Percentiles rank a stretch among this genome's conserved stretches.
Evolutionary conservation across 345 rosid species (phyloP).

Genomic region (Populus pruinosa): DNA sequence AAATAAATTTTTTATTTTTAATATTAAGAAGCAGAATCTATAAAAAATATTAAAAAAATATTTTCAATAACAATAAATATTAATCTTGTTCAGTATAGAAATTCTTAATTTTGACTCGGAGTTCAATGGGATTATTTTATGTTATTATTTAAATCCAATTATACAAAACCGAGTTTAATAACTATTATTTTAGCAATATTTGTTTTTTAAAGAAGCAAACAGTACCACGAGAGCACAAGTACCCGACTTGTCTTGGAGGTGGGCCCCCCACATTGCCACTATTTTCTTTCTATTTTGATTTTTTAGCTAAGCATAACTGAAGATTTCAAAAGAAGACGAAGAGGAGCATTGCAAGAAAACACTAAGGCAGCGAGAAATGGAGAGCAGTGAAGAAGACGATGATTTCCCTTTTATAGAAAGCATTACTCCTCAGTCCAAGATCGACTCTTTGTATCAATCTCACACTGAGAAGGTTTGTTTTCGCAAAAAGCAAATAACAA

Average conservation of each 20-base stretch:
- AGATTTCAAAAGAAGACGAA: background rate
- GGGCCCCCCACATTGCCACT: background rate
- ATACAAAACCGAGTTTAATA: background rate
- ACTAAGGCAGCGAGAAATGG: conserved; percentile 36
- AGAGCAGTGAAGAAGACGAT: conserved; percentile 98
- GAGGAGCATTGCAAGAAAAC: background rate
- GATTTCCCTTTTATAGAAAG: conserved; percentile 79
- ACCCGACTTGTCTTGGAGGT: background rate
- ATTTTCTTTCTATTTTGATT: background rate
- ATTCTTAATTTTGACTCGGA: no score
- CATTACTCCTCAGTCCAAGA: conserved; percentile 86
- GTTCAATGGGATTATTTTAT: no score
- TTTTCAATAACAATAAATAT: no score
- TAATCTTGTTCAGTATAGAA: no score
- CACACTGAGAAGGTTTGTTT: conserved; percentile 71
- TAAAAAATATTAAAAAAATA: no score
- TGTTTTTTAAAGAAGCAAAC: background rate
- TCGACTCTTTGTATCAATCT: conserved; percentile 82
- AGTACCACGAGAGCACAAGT: background rate
- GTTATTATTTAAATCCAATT: no score
- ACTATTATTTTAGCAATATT: background rate
- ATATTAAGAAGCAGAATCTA: no score
- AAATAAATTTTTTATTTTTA: no score
- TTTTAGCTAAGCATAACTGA: background rate
- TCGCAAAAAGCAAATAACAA: no score